A percentile compares a stretch with the other conserved stretches of the same genome.
Conservation (phyloP, 140 eudicot genomes). For the Cichorium intybus region DNA sequence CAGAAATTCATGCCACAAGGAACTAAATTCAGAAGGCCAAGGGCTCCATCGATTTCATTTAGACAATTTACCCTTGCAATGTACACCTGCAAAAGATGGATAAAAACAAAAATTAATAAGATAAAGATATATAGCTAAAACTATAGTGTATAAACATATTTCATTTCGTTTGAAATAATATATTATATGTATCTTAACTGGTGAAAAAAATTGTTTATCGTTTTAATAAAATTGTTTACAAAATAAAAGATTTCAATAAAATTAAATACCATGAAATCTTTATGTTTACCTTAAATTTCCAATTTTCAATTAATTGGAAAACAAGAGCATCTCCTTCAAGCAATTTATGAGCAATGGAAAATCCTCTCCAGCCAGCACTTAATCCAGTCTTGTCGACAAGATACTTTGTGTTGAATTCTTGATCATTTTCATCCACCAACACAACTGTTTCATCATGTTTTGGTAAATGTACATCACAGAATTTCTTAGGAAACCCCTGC, state of each 20-base stretch:
- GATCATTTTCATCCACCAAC: conserved; percentile 52
- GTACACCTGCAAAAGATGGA: conserved; percentile 44
- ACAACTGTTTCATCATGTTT: conserved; percentile 46
- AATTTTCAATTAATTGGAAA: conserved; percentile 50
- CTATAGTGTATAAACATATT: too few species aligned
- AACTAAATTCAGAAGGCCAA: conserved; percentile 46
- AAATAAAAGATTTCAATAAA: too few species aligned
- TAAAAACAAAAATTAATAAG: not conserved
- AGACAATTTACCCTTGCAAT: conserved; percentile 44
- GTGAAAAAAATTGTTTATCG: too few species aligned
- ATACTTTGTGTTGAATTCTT: conserved; percentile 44
- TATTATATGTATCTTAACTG: too few species aligned
- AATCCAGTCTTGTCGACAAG: conserved; percentile 49
- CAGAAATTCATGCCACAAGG: conserved; percentile 27
- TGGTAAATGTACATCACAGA: conserved; percentile 53
- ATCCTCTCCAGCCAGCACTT: conserved; percentile 87
- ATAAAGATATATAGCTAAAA: too few species aligned
- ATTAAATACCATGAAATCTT: too few species aligned
- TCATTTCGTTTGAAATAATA: too few species aligned
- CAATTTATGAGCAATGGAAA: conserved; percentile 57
- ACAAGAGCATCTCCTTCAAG: conserved; percentile 58
- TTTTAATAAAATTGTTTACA: too few species aligned
- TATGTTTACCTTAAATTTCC: conserved; percentile 61
- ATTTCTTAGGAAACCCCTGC: conserved; percentile 53
- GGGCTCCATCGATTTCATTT: conserved; percentile 52